Evolutionary conservation across 2,329 filamentous ascomycete species (phyloP).

Genomic region (Aspergillus bombycis): DNA sequence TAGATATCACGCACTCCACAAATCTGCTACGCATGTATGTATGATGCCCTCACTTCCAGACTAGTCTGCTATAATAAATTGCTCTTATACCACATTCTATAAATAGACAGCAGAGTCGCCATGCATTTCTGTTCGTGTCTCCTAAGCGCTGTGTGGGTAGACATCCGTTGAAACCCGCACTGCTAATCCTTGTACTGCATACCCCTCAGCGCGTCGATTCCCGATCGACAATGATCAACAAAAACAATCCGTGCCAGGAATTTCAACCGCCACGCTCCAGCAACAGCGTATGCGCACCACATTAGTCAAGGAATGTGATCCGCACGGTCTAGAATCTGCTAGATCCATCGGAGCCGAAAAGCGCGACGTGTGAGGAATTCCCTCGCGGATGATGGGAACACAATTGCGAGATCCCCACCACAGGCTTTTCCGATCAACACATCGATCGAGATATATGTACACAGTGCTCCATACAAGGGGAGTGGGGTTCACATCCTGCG

Average conservation of each 20-base stretch:
- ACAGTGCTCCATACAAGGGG: neutral
- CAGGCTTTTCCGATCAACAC: no score
- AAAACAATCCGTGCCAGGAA: neutral
- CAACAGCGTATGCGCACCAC: neutral
- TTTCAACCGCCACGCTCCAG: neutral
- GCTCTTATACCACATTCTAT: neutral
- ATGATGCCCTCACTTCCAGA: neutral
- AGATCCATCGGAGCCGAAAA: neutral
- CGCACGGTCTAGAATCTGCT: neutral
- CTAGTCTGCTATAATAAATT: neutral
- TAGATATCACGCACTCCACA: neutral
- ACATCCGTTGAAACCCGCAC: neutral
- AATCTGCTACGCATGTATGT: slow-evolving; percentile 4
- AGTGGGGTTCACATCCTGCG: no score
- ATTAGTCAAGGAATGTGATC: neutral
- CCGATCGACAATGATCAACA: neutral
- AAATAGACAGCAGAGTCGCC: neutral
- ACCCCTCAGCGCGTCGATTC: neutral
- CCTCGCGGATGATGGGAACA: neutral
- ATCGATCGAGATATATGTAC: no score
- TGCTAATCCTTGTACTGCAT: neutral
- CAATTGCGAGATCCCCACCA: no score
- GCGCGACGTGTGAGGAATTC: neutral
- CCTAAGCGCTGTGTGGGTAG: neutral
- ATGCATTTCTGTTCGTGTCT: neutral